A percentile compares a stretch with the other conserved stretches of the same genome.
Conservation (phyloP, 2,329 filamentous ascomycete genomes). For the Fusarium solani-melongenae region DNA sequence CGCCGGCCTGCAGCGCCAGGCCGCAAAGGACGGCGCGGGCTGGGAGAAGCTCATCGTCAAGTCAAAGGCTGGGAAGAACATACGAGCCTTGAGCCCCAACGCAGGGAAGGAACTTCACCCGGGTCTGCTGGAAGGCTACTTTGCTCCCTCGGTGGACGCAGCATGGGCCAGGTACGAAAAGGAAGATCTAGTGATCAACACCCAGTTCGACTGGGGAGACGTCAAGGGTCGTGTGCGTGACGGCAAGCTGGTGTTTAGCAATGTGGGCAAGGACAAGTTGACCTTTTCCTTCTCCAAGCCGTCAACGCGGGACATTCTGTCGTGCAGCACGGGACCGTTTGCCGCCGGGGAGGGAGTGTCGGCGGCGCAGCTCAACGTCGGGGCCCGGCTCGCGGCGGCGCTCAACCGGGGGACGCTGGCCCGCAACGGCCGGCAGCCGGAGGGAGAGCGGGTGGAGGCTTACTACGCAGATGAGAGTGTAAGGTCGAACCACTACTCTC, state of each 20-base stretch:
- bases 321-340: conserved; percentile 68
- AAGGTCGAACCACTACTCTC: conserved; percentile 74
- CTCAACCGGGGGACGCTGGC: conserved; percentile 80
- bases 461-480: conserved; percentile 61
- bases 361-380: conserved; percentile 68
- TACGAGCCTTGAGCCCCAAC: conserved; percentile 67
- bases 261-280: conserved; percentile 49
- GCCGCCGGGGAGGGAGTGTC: conserved; percentile 48
- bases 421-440: conserved; percentile 61
- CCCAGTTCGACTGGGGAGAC: conserved; percentile 63
- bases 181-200: conserved; percentile 61
- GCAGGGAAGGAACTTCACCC: conserved; percentile 57
- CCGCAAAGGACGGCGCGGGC: conserved; percentile 57
- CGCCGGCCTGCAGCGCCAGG: conserved; percentile 57
- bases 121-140: conserved; percentile 63
- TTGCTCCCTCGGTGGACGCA: conserved; percentile 59
- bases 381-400: conserved; percentile 79
- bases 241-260: conserved; percentile 54
- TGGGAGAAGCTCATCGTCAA: conserved; percentile 65
- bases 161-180: conserved; percentile 63
- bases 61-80: conserved; percentile 49
- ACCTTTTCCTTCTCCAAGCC: conserved; percentile 56
- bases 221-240: conserved; percentile 56
- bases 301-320: conserved; percentile 61
- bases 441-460: conserved; percentile 56